Evolutionary conservation across 2,329 filamentous ascomycete genomes (phyloP).

Genomic region (Fusarium longipes): DNA sequence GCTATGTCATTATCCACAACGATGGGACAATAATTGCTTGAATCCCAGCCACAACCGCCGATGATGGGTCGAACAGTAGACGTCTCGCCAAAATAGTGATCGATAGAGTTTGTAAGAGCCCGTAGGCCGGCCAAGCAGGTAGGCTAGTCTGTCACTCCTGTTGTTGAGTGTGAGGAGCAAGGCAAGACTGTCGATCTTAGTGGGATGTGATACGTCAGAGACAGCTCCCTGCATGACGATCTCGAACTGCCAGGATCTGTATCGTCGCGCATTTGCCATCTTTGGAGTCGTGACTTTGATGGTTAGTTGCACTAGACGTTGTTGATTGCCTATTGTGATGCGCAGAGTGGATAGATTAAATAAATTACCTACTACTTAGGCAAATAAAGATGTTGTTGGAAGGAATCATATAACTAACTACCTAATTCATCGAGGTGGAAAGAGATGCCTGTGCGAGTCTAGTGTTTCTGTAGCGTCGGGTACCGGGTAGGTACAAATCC

Average conservation of each 20-base stretch:
- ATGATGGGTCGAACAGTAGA: conserved; percentile 5
- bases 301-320: background rate
- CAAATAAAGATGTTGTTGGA: background rate
- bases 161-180: conserved; percentile 3
- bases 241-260: background rate
- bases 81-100: conserved; percentile 9
- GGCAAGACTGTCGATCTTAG: conserved; percentile 23
- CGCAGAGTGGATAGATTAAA: background rate
- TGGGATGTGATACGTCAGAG: conserved; percentile 33
- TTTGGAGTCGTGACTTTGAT: background rate
- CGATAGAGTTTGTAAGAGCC: conserved; percentile 18
- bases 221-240: background rate
- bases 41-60: background rate
- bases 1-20: conserved; percentile 19
- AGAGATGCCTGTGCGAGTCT: background rate
- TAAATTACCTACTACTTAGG: too few relatives aligned
- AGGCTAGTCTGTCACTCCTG: background rate
- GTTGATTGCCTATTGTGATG: background rate
- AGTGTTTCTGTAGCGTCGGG: background rate
- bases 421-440: background rate
- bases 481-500: background rate
- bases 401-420: background rate
- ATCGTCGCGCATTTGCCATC: conserved; percentile 12
- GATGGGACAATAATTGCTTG: conserved; percentile 1
- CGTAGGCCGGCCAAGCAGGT: background rate